Conservation (phyloP, 768 basidiomycete species). For the Boletus coccyginus region DNA sequence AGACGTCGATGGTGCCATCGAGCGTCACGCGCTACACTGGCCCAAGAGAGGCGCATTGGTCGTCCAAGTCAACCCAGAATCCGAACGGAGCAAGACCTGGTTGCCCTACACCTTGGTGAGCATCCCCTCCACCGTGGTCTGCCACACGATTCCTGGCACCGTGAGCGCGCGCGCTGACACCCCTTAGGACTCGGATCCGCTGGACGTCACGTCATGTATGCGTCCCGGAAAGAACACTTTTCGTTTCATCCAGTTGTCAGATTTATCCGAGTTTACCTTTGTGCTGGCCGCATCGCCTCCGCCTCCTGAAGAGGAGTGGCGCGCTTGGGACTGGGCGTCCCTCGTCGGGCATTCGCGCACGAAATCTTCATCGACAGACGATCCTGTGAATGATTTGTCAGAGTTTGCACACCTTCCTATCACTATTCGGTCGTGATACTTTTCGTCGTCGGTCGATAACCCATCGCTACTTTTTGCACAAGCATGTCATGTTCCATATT, state of each 20-base stretch:
- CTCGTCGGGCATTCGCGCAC: background rate
- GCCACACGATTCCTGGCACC: background rate
- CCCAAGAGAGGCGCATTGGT: slow-evolving; percentile 44
- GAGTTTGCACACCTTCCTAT: slow-evolving; percentile 21
- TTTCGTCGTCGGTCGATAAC: background rate
- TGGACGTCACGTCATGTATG: slow-evolving; percentile 43
- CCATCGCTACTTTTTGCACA: background rate
- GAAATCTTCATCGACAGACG: background rate
- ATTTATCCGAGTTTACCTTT: slow-evolving; percentile 42
- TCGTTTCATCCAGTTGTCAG: slow-evolving; percentile 48
- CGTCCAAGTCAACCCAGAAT: slow-evolving; percentile 43
- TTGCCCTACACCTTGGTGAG: slow-evolving; percentile 45
- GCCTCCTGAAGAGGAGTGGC: slow-evolving; percentile 22
- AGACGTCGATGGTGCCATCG: slow-evolving; percentile 7
- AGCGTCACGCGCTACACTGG: slow-evolving; percentile 34
- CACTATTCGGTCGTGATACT: slow-evolving; percentile 17
- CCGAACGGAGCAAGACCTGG: slow-evolving; percentile 36
- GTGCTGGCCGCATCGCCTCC: slow-evolving; percentile 39
- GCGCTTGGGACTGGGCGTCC: slow-evolving; percentile 24
- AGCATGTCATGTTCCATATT: background rate
- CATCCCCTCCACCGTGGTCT: background rate
- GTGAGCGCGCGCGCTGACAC: background rate
- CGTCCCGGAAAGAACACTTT: slow-evolving; percentile 46
- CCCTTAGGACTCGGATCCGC: slow-evolving; percentile 28
- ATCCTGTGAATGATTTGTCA: slow-evolving; percentile 1